Evolutionary conservation across 225 moss, liverwort and hornwort genomes (phyloP).

Genomic region (Polytrichum commune): DNA sequence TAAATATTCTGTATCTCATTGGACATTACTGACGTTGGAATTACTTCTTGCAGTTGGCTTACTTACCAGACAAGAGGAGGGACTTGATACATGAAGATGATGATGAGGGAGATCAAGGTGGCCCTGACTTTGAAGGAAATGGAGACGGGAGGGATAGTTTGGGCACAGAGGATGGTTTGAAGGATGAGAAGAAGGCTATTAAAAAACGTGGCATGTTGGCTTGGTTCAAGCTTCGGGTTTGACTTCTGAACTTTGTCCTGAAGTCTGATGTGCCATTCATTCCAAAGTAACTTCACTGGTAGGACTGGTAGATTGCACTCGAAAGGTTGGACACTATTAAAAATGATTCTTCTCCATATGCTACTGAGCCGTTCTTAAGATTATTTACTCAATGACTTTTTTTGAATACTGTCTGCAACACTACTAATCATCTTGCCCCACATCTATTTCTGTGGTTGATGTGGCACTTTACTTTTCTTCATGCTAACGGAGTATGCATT

Average conservation of each 20-base stretch:
- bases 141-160: constrained; percentile 65
- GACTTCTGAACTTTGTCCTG: background rate
- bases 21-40: too few relatives aligned
- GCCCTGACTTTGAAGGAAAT: constrained; percentile 48
- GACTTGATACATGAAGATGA: constrained; percentile 84
- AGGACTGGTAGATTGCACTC: too few relatives aligned
- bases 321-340: too few relatives aligned
- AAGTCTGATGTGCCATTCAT: background rate
- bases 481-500: background rate
- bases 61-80: constrained; percentile 91
- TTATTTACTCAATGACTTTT: too few relatives aligned
- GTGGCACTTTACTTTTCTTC: too few relatives aligned
- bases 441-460: too few relatives aligned
- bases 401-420: too few relatives aligned
- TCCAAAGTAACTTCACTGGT: background rate
- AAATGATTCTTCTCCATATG: background rate
- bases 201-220: constrained; percentile 98
- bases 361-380: background rate
- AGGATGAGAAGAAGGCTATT: constrained; percentile 93
- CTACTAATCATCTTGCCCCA: too few relatives aligned
- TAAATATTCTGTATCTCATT: too few relatives aligned
- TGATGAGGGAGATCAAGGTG: constrained; percentile 68
- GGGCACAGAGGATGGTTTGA: constrained; percentile 64
- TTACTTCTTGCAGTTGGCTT: constrained; percentile 63
- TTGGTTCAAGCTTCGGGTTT: constrained; percentile 94